Percentiles rank a stretch among this genome's conserved stretches.
Conservation (phyloP, 768 basidiomycete species). For the Melanogaster broomeanus region DNA sequence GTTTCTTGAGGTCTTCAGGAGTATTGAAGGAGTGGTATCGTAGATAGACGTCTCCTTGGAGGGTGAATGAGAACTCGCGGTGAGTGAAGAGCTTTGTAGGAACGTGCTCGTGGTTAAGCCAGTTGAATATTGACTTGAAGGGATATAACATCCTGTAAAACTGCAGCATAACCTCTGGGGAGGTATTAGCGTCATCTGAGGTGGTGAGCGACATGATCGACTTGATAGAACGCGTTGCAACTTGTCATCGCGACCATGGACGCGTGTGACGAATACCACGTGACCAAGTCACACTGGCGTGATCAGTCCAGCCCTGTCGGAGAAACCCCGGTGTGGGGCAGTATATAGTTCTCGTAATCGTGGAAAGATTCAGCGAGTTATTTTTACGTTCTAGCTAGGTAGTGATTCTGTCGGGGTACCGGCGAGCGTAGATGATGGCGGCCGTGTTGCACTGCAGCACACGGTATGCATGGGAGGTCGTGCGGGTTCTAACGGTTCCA, state of each 20-base stretch:
- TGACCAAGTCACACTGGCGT: background rate
- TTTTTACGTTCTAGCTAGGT: no score
- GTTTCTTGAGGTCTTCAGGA: constrained; percentile 88
- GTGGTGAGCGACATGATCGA: constrained; percentile 11
- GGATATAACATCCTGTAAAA: constrained; percentile 95
- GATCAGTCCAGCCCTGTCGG: no score
- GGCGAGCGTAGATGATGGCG: no score
- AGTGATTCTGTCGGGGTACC: no score
- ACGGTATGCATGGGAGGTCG: no score
- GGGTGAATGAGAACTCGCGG: constrained; percentile 95
- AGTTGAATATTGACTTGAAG: constrained; percentile 89
- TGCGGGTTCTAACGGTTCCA: no score
- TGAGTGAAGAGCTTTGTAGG: constrained; percentile 84
- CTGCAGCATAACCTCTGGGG: constrained; percentile 66
- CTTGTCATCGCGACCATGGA: constrained; percentile 7
- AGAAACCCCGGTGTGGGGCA: no score
- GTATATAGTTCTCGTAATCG: no score
- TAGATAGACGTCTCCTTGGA: constrained; percentile 87
- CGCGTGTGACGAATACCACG: constrained; percentile 21
- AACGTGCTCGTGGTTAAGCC: constrained; percentile 91
- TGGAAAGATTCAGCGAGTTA: no score
- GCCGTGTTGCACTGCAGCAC: no score
- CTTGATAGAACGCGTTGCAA: background rate
- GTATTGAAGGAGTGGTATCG: constrained; percentile 91
- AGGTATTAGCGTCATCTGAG: constrained; percentile 27